These are phyloP conservation scores for Purshia tridentata DNA, from an alignment of 306 rosid species.

Conservation along the genomic window DNA sequence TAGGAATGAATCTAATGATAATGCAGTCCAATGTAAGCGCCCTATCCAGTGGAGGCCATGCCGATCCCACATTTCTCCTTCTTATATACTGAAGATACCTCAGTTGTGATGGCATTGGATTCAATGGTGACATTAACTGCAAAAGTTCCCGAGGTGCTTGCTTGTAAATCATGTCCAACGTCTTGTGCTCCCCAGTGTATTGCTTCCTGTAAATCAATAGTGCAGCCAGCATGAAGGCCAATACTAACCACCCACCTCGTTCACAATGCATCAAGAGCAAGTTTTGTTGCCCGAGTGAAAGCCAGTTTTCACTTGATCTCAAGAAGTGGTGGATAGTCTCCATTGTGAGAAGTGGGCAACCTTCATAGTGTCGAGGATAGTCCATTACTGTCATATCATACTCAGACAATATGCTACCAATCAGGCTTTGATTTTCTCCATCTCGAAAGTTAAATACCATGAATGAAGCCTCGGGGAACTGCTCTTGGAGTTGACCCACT, in stretches of 20 bases:
- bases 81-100: conserved; percentile 95
- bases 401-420: conserved; percentile 58
- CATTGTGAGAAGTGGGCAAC: conserved; percentile 92
- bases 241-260: conserved; percentile 90
- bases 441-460: conserved; percentile 97
- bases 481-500: conserved; percentile 61
- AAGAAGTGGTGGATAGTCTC: conserved; percentile 93
- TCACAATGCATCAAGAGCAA: conserved; percentile 92
- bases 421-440: conserved; percentile 75
- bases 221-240: conserved; percentile 92
- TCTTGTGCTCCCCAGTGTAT: conserved; percentile 83
- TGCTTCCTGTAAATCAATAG: conserved; percentile 85
- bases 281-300: conserved; percentile 76
- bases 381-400: conserved; percentile 95
- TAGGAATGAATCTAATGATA: conserved; percentile 76
- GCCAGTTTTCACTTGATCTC: conserved; percentile 96
- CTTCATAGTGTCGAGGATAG: conserved; percentile 92
- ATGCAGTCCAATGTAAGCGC: conserved; percentile 87
- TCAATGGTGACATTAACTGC: conserved; percentile 89
- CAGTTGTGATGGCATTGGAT: conserved; percentile 89
- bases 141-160: conserved; percentile 89
- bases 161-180: conserved; percentile 86
- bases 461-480: conserved; percentile 80
- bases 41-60: conserved; percentile 95
- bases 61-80: conserved; percentile 82